Base-by-base conservation (phyloP, 331 rosid species). In the Ulmus americana region DNA sequence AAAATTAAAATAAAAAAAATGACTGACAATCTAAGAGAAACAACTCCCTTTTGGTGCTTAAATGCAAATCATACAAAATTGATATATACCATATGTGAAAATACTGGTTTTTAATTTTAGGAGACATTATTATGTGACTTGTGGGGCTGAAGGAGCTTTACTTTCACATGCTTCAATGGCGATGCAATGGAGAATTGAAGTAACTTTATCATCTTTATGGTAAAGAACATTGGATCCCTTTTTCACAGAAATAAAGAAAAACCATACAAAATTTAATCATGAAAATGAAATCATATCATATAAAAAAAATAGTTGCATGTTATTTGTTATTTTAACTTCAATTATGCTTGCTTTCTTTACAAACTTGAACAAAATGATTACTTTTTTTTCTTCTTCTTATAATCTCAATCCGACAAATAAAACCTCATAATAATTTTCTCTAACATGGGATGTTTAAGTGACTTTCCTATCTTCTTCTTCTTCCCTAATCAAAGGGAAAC, bases 161-260 rank as follows among this genome's bases (percentile, higher is more conserved):
- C 64, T 55, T 76, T 81, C 66, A 59, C 83, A 76, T 65, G 86
- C 77, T 71, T 76, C 74, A 58, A 68, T 54, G 71, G 79, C 71
- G 64, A 71, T 61, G 63, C 72, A 74, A 15, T 41, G 40, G 52
- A 67, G 58, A 59, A 56, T 55, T 6, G 59, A 68, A 53, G 2
- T 45, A 52, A 49, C 18, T 35, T 40, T 41, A 41, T 56, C 45
- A 67, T 65, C 81, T 75, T 65, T 60, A 40, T 68, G 62, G 40
- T 42, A 57, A 65, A 28, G 66, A 78, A 79, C 81, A 77, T 28
- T 28, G 35, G 35, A 28, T 28, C 35, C 35, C 1, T 2, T 28
- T 28, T 28, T 28, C 35, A 28, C 35, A 28, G 35, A 28, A 28
- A 28, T 28, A 28, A 28, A 28, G 35, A 28, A 28, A 28, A 28